Evolutionary conservation across 1,284 basidiomycete species (phyloP).

Genomic region (Calocybe gambosa): DNA sequence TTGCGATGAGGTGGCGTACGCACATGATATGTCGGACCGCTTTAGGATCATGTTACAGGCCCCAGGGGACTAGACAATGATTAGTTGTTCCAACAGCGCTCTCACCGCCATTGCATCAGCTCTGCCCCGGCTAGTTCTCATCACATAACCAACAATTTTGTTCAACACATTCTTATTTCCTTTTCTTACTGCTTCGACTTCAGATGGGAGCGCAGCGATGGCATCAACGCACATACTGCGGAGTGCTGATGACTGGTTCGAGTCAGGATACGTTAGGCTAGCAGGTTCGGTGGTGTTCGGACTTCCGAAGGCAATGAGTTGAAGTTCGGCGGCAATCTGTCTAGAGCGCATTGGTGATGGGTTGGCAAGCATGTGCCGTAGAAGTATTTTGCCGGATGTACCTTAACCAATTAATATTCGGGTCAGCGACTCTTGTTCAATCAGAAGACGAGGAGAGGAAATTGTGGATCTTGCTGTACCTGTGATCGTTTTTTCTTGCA

Average conservation of each 20-base stretch:
- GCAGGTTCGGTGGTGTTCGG: constrained; percentile 20
- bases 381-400: constrained; percentile 64
- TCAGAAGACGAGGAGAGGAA: background rate
- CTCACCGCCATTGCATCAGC: constrained; percentile 61
- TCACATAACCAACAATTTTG: constrained; percentile 85
- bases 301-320: constrained; percentile 34
- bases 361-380: constrained; percentile 55
- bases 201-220: constrained; percentile 63
- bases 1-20: background rate
- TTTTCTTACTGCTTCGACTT: constrained; percentile 61
- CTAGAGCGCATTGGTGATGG: constrained; percentile 33
- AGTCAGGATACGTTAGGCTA: constrained; percentile 22
- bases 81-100: constrained; percentile 38
- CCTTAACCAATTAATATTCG: constrained; percentile 32
- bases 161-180: constrained; percentile 84
- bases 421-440: background rate
- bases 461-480: constrained; percentile 31
- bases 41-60: background rate
- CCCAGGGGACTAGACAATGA: constrained; percentile 11
- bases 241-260: constrained; percentile 32
- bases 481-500: constrained; percentile 64
- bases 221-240: constrained; percentile 54
- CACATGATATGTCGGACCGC: background rate
- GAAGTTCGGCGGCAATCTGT: constrained; percentile 43
- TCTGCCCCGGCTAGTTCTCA: constrained; percentile 77